phyloP scores from a whole-genome alignment of 1,284 basidiomycete species.

The Exobasidium cylindrosporum region DNA sequence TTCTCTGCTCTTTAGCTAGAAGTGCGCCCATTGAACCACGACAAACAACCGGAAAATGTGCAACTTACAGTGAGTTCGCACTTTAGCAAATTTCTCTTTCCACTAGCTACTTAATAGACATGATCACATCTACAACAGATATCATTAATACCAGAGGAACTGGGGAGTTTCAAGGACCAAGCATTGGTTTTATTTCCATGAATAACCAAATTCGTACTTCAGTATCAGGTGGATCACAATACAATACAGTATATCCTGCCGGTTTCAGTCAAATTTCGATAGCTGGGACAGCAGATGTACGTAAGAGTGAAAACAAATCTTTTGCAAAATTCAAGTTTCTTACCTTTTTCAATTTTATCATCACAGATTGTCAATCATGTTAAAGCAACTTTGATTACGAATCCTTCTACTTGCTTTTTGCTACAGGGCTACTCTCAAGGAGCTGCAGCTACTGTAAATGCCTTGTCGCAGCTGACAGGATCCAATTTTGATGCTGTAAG shows the following conservation, averaged over 20 bases:
- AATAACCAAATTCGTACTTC: constrained; percentile 23
- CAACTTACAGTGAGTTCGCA: too few relatives aligned
- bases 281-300: constrained; percentile 36
- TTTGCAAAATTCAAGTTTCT: too few relatives aligned
- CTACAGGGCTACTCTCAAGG: constrained; percentile 43
- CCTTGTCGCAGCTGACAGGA: constrained; percentile 32
- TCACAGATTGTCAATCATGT: constrained; percentile 26
- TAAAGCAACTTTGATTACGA: constrained; percentile 11
- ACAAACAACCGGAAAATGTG: too few relatives aligned
- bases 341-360: too few relatives aligned
- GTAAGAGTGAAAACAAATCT: too few relatives aligned
- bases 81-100: too few relatives aligned
- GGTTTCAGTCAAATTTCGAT: constrained; percentile 35
- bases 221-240: constrained; percentile 31
- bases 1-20: too few relatives aligned
- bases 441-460: constrained; percentile 43
- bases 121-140: too few relatives aligned
- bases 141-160: constrained; percentile 41
- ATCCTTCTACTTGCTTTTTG: constrained; percentile 26
- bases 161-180: constrained; percentile 47
- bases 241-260: constrained; percentile 51
- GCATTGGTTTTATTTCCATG: constrained; percentile 31
- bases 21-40: too few relatives aligned
- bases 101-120: too few relatives aligned
- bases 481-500: constrained; percentile 39